These are phyloP conservation scores for Sphagnum magellanicum DNA, from an alignment of 228 moss, liverwort and hornwort genomes.

Conservation along the genomic window DNA sequence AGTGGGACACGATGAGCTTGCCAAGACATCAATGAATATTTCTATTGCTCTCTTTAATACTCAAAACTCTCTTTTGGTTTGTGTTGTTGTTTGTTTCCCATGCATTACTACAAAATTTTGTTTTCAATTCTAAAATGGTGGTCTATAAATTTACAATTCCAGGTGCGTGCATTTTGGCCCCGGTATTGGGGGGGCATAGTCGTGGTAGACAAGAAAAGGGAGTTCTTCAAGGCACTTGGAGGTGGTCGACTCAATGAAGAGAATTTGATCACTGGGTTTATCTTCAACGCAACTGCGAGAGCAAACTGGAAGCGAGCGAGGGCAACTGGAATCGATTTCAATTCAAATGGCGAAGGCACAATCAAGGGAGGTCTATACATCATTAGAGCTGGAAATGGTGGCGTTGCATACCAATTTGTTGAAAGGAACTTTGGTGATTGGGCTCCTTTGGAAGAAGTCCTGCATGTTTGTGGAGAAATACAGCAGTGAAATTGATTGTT, in stretches of 20 bases:
- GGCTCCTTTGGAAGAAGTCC: conserved; percentile 85
- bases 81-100: no score
- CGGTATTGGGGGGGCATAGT: conserved; percentile 88
- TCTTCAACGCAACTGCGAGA: conserved; percentile 55
- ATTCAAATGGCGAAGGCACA: conserved; percentile 46
- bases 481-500: neutral
- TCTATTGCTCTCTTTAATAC: neutral
- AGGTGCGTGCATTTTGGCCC: conserved; percentile 82
- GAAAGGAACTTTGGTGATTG: conserved; percentile 90
- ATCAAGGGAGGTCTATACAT: conserved; percentile 84
- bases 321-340: conserved; percentile 42
- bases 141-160: neutral
- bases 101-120: no score
- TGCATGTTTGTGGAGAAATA: conserved; percentile 48
- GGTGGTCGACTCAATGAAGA: conserved; percentile 70
- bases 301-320: conserved; percentile 70
- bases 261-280: conserved; percentile 54
- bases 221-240: conserved; percentile 76
- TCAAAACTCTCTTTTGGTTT: neutral
- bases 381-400: conserved; percentile 43
- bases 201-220: conserved; percentile 68
- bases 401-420: conserved; percentile 78
- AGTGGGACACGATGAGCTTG: no score
- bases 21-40: no score
- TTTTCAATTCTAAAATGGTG: neutral